phyloP scores from a whole-genome alignment of 2,329 filamentous ascomycete species.

The Penicillium brevicompactum region DNA sequence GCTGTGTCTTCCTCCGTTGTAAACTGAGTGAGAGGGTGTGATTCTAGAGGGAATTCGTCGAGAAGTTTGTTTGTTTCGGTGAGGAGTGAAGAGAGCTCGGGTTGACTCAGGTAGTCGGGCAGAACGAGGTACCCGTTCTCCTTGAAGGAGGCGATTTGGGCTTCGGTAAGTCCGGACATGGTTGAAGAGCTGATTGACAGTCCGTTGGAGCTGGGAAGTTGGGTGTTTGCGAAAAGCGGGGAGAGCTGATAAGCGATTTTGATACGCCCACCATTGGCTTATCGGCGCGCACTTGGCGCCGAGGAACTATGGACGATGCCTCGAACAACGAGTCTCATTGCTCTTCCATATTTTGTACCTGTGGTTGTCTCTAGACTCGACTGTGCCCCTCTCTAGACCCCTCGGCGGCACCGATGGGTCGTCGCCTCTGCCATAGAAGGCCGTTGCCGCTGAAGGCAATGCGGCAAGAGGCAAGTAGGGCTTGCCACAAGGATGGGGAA shows the following conservation, averaged over 20 bases:
- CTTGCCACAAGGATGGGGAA: slow-evolving; percentile 6
- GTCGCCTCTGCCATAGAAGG: slow-evolving; percentile 5
- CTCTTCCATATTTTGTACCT: neutral
- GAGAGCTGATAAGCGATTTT: slow-evolving; percentile 23
- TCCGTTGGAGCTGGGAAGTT: neutral
- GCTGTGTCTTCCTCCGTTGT: slow-evolving; percentile 71
- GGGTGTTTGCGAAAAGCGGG: slow-evolving; percentile 20
- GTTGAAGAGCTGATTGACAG: neutral
- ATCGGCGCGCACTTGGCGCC: slow-evolving; percentile 5
- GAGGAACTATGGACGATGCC: neutral
- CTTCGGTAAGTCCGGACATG: slow-evolving; percentile 63
- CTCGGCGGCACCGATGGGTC: neutral
- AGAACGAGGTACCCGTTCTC: slow-evolving; percentile 89
- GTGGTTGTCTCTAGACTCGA: neutral
- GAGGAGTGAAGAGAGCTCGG: slow-evolving; percentile 69
- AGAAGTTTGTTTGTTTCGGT: slow-evolving; percentile 75
- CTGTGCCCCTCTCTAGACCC: neutral
- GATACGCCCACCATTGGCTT: slow-evolving; percentile 10
- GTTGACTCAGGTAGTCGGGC: slow-evolving; percentile 69
- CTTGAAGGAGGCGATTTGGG: slow-evolving; percentile 72
- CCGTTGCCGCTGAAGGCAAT: slow-evolving; percentile 6
- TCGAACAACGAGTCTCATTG: neutral
- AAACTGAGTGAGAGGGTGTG: slow-evolving; percentile 93
- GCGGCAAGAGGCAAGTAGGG: slow-evolving; percentile 7
- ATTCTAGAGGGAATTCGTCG: slow-evolving; percentile 71